Base-by-base conservation (phyloP, 345 rosid genomes). In the Lepidium africanum region DNA sequence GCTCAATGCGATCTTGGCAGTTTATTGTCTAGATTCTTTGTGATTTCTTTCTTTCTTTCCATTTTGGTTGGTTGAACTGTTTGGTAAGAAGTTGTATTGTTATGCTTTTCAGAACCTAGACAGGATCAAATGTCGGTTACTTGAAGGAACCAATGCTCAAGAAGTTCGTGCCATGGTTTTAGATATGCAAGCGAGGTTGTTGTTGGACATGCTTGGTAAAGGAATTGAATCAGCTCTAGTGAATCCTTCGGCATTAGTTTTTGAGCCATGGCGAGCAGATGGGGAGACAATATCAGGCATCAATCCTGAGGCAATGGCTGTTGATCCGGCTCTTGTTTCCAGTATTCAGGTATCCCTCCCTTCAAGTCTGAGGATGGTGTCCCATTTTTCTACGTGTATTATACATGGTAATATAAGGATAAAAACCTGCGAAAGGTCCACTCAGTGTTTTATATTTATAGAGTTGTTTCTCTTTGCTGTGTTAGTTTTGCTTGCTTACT, bases 101-200 rank as follows among this genome's bases (percentile, higher is more conserved):
- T 25, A 57, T 78, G 33, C 47, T 52, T 50, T 81, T 85, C 91
- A 94, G 99, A 91, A 88, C 72, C 86, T 94, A 47, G 99, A 94
- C 84, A 85, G 97, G 79, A 89, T 94, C 76, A 94, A 94, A 76
- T 94, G 99, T 76, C 84, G 99, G 78, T 80, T 94, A 43, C 78
- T 94, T 74, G 99, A 95, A 83, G 99, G 99, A 76, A 86, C 88
- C 78, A 95, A 91, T 78, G 97, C 97, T 65, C 99, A 95, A 78
- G 99, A 95, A 83, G 97, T 91, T 57, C 91, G 97, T 78, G 99
- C 99, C 78, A 89, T 95, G 99, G 99, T 95, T 74, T 79, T 95
- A 62, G 99, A 95, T 73, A 95, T 95, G 99, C 97, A 95, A 77
- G 96, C 99, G 7, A 85, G 99, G 78, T 69, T 95, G 82, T 79